Percentiles rank a stretch among this genome's conserved stretches.
Conservation (phyloP, 768 basidiomycete species). For the Suillus subluteus region DNA sequence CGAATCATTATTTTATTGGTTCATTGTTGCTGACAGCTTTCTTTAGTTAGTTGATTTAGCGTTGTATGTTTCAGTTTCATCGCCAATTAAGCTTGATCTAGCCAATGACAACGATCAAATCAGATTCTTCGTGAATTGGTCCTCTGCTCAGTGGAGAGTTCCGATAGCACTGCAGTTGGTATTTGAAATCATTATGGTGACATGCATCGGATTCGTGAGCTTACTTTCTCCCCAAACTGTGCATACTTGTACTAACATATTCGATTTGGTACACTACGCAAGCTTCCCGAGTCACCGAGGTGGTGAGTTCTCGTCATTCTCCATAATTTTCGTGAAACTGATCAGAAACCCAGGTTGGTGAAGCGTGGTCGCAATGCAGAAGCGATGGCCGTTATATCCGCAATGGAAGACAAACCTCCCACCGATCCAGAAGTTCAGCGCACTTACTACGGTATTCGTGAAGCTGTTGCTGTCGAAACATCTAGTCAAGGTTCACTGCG, state of each 20-base stretch:
- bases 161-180: slow-evolving; percentile 47
- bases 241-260: slow-evolving; percentile 7
- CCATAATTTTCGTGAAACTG: not conserved
- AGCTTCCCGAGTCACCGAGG: slow-evolving; percentile 41
- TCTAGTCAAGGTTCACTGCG: slow-evolving; percentile 30
- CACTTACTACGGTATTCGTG: slow-evolving; percentile 42
- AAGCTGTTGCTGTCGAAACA: slow-evolving; percentile 37
- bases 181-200: slow-evolving; percentile 42
- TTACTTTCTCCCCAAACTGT: not conserved
- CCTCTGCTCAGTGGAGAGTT: slow-evolving; percentile 44
- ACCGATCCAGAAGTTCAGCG: slow-evolving; percentile 37
- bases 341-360: not conserved
- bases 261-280: not conserved
- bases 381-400: slow-evolving; percentile 45
- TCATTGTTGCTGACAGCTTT: not conserved
- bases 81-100: not conserved
- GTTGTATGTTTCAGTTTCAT: slow-evolving; percentile 30
- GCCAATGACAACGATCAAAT: not conserved
- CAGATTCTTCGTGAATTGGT: slow-evolving; percentile 38
- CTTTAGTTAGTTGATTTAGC: slow-evolving; percentile 44
- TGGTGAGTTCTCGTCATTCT: slow-evolving; percentile 23
- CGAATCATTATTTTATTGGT: slow-evolving; percentile 1
- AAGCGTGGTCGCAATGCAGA: slow-evolving; percentile 40
- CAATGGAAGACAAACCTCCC: slow-evolving; percentile 40
- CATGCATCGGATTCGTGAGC: slow-evolving; percentile 37